These are phyloP conservation scores for Pseudogymnoascus sp. DNA, from an alignment of 2,329 filamentous ascomycete species.

Conservation along the genomic window DNA sequence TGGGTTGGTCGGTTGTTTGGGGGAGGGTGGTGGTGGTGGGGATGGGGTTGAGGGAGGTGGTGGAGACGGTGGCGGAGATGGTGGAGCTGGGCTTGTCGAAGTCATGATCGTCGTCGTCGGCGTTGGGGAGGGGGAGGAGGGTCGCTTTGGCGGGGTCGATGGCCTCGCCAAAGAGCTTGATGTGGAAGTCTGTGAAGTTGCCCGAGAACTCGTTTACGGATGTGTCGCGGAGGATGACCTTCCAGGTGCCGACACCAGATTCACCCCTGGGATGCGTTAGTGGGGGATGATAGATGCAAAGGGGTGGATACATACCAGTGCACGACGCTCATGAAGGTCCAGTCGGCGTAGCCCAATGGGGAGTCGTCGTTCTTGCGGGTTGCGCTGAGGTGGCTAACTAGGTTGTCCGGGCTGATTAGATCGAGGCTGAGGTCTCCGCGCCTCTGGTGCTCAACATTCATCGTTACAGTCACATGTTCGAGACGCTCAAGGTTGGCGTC, in stretches of 20 bases:
- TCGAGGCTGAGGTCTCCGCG: conserved; percentile 92
- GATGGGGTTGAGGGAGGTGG: conserved; percentile 35
- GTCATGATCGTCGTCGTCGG: conserved; percentile 72
- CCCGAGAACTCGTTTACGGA: conserved; percentile 68
- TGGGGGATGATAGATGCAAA: conserved; percentile 10
- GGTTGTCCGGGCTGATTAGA: conserved; percentile 70
- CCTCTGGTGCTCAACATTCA: conserved; percentile 84
- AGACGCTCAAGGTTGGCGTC: conserved; percentile 75
- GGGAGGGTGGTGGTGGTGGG: conserved; percentile 42
- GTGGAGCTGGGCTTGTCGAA: conserved; percentile 49
- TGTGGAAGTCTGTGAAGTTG: conserved; percentile 79
- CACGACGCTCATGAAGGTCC: conserved; percentile 98
- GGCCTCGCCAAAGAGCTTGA: conserved; percentile 88
- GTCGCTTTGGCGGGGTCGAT: conserved; percentile 67
- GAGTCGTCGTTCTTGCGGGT: conserved; percentile 61
- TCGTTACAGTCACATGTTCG: conserved; percentile 94
- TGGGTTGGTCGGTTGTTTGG: conserved; percentile 47
- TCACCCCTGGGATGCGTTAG: conserved; percentile 62
- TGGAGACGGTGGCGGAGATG: conserved; percentile 47
- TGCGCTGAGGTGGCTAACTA: conserved; percentile 77
- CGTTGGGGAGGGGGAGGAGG: conserved; percentile 71
- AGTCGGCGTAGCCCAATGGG: conserved; percentile 71
- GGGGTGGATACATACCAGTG: conserved; percentile 61
- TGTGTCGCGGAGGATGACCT: conserved; percentile 79
- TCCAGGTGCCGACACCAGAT: conserved; percentile 80